A percentile compares a stretch with the other conserved stretches of the same genome.
Evolutionary conservation across 345 rosid species (phyloP).

Genomic region (Ceriops tagal): DNA sequence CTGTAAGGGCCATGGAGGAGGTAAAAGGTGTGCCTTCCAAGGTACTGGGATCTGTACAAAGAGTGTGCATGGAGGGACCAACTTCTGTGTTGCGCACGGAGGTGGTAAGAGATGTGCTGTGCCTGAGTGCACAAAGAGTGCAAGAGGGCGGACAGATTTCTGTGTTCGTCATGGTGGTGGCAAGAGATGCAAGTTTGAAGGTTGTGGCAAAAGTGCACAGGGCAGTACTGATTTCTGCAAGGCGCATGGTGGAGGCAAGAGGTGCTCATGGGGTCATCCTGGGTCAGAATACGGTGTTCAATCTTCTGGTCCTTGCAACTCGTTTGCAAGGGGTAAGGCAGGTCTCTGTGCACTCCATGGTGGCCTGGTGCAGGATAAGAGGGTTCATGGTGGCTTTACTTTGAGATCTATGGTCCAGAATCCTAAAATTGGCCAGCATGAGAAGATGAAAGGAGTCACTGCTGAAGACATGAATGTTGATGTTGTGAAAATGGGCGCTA

Average conservation of each 20-base stretch:
- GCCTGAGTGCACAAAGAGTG: conserved; percentile 89
- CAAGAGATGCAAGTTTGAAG: conserved; percentile 82
- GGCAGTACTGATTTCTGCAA: conserved; percentile 96
- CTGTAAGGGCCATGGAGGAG: conserved; percentile 99
- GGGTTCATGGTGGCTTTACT: conserved; percentile 78
- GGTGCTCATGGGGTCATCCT: conserved; percentile 92
- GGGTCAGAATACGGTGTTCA: conserved; percentile 61
- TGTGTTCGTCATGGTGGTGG: conserved; percentile 99
- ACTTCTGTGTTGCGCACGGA: conserved; percentile 95
- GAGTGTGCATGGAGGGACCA: conserved; percentile 99
- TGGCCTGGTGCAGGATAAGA: conserved; percentile 70
- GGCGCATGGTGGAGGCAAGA: conserved; percentile 97
- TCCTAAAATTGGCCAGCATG: conserved; percentile 38
- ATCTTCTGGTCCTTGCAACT: conserved; percentile 62
- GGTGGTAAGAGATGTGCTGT: conserved; percentile 95
- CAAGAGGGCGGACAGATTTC: conserved; percentile 88
- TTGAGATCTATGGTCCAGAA: conserved; percentile 54
- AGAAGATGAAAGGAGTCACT: conserved; percentile 49
- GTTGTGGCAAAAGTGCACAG: conserved; percentile 95
- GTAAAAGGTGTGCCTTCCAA: conserved; percentile 84
- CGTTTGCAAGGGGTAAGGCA: conserved; percentile 81
- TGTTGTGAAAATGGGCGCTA: conserved; percentile 27
- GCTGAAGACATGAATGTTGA: conserved; percentile 62
- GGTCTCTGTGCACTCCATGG: conserved; percentile 89
- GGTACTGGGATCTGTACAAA: conserved; percentile 76